A percentile compares a stretch with the other conserved stretches of the same genome.
Evolutionary conservation across 352 stramenopile species (phyloP).

Genomic region (Globisporangium mamillatum): DNA sequence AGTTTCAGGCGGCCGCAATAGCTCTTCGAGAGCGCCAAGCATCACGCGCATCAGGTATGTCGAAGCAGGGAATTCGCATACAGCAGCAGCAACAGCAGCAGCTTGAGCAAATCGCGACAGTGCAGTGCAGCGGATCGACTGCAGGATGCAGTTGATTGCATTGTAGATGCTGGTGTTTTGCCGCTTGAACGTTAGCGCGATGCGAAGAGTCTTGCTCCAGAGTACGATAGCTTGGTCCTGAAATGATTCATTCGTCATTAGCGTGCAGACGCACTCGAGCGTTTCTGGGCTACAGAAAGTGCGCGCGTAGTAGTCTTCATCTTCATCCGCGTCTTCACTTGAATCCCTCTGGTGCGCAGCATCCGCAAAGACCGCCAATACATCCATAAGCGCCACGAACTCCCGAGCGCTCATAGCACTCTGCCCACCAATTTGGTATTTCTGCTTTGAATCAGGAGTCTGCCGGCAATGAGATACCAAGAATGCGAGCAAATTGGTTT

Average conservation of each 20-base stretch:
- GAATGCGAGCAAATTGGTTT: conserved; percentile 34
- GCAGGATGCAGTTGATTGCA: conserved; percentile 47
- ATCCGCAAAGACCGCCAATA: conserved; percentile 35
- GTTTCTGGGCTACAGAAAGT: conserved; percentile 35
- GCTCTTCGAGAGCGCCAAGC: conserved; percentile 24
- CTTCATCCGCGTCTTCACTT: conserved; percentile 5
- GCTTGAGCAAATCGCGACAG: conserved; percentile 39
- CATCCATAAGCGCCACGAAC: conserved; percentile 39
- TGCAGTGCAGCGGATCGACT: conserved; percentile 46
- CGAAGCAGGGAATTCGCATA: conserved; percentile 20
- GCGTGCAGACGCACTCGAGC: conserved; percentile 43
- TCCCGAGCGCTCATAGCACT: conserved; percentile 25
- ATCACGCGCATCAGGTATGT: conserved; percentile 22
- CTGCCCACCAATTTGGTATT: conserved; percentile 10
- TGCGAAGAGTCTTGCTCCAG: conserved; percentile 35
- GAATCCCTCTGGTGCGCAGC: not conserved
- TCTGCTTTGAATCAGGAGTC: conserved; percentile 8
- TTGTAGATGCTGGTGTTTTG: conserved; percentile 42
- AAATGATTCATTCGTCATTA: conserved; percentile 30
- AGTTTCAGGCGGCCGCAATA: conserved; percentile 18
- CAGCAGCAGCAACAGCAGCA: conserved; percentile 17
- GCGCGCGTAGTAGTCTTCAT: conserved; percentile 28
- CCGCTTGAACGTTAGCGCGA: conserved; percentile 32
- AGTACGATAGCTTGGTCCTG: conserved; percentile 36
- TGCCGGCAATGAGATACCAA: conserved; percentile 59